phyloP scores from a whole-genome alignment of 1,284 basidiomycete genomes.

The Trichosporon sp. region DNA sequence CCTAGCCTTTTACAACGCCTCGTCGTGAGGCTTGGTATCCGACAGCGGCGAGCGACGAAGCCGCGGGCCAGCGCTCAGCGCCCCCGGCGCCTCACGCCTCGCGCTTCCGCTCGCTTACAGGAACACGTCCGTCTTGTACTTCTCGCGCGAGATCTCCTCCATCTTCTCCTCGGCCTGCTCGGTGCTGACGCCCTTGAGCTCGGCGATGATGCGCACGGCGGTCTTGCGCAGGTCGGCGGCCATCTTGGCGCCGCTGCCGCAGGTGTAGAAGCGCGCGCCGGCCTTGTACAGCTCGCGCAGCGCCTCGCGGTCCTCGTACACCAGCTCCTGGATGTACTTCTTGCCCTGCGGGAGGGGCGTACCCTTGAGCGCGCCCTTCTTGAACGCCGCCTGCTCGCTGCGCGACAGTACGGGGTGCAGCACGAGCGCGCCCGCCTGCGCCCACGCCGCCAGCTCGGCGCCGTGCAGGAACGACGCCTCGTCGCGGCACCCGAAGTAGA shows the following conservation, averaged over 20 bases:
- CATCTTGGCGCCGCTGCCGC: constrained; percentile 42
- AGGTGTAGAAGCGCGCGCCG: constrained; percentile 54
- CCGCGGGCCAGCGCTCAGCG: no score
- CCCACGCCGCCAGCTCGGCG: constrained; percentile 53
- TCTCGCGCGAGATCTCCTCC: not conserved
- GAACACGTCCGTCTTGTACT: constrained; percentile 7
- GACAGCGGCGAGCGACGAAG: no score
- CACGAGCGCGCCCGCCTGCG: constrained; percentile 52
- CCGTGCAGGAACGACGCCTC: constrained; percentile 56
- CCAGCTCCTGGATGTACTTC: constrained; percentile 54
- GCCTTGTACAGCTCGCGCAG: constrained; percentile 44
- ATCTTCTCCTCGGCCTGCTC: not conserved
- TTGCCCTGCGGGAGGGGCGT: constrained; percentile 38
- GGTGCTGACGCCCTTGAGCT: not conserved
- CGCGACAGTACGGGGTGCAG: constrained; percentile 55
- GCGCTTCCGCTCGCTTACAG: not conserved
- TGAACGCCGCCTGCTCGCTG: constrained; percentile 40
- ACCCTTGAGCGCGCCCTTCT: not conserved
- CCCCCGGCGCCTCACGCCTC: no score
- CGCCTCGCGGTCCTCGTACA: constrained; percentile 52
- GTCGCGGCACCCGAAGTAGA: constrained; percentile 56
- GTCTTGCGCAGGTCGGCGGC: constrained; percentile 5
- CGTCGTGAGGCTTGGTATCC: no score
- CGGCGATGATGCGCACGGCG: not conserved
- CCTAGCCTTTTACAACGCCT: not conserved